These are phyloP conservation scores for Podila verticillata DNA, from an alignment of 192 early-diverging fungal genomes.

Conservation along the genomic window DNA sequence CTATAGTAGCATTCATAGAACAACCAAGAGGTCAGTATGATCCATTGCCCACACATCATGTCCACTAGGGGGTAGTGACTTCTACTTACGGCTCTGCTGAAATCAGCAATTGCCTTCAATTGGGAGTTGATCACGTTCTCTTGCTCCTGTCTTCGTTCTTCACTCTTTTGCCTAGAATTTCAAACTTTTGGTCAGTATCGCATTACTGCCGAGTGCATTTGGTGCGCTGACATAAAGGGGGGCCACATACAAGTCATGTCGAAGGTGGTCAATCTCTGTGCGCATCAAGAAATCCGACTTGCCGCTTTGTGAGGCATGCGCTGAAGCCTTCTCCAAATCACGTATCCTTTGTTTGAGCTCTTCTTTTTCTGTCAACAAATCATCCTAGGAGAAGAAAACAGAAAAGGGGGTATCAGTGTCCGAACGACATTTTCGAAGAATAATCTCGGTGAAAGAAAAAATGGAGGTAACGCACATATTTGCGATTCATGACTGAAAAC, in stretches of 20 bases:
- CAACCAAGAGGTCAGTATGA: neutral
- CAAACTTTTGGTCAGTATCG: neutral
- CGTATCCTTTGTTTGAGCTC: constrained; percentile 77
- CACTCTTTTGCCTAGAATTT: constrained; percentile 74
- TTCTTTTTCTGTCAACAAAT: constrained; percentile 74
- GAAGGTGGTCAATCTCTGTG: constrained; percentile 88
- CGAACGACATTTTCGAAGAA: neutral
- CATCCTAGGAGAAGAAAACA: constrained; percentile 61
- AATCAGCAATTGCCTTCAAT: constrained; percentile 66
- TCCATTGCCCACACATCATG: neutral
- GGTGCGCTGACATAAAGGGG: too few relatives aligned
- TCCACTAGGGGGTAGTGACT: neutral
- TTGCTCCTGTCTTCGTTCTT: constrained; percentile 74
- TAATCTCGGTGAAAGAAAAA: neutral
- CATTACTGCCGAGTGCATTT: neutral
- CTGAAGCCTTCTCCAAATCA: constrained; percentile 82
- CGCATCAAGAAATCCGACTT: constrained; percentile 86
- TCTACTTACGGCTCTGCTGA: constrained; percentile 64
- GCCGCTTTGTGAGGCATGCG: constrained; percentile 77
- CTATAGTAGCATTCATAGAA: constrained; percentile 15
- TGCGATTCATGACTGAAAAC: constrained; percentile 35
- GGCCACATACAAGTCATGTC: constrained; percentile 77
- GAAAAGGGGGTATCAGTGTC: neutral
- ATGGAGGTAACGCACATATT: constrained; percentile 28
- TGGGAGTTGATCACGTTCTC: constrained; percentile 73